These are phyloP conservation scores for Mycena olivaceomarginata DNA, from an alignment of 768 basidiomycete genomes.

Conservation along the genomic window DNA sequence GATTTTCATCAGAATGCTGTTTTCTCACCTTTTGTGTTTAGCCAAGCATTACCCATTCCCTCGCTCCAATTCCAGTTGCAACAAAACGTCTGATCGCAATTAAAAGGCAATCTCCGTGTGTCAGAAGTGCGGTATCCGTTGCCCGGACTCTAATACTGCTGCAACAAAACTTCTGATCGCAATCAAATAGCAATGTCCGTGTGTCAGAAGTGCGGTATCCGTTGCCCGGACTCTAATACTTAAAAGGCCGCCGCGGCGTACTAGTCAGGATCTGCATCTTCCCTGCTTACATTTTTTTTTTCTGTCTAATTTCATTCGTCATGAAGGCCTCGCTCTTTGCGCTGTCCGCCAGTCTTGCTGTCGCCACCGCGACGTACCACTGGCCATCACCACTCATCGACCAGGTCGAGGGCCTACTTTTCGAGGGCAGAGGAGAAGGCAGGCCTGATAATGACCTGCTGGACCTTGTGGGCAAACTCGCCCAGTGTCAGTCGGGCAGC, in stretches of 20 bases:
- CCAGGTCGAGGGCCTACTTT: slow-evolving; percentile 37
- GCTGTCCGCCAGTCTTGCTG: slow-evolving; percentile 21
- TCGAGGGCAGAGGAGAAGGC: slow-evolving; percentile 32
- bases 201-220: slow-evolving; percentile 31
- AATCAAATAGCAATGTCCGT: slow-evolving; percentile 18
- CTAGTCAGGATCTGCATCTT: slow-evolving; percentile 25
- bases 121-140: slow-evolving; percentile 32
- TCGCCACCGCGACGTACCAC: slow-evolving; percentile 35
- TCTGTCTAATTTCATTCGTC: slow-evolving; percentile 20
- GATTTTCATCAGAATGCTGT: slow-evolving; percentile 24
- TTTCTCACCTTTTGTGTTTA: slow-evolving; percentile 16
- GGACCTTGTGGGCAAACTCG: slow-evolving; percentile 32
- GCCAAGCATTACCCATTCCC: slow-evolving; percentile 15
- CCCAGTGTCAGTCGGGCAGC: slow-evolving; percentile 26
- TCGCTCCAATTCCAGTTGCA: slow-evolving; percentile 21
- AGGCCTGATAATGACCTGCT: slow-evolving; percentile 23
- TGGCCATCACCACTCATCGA: slow-evolving; percentile 39
- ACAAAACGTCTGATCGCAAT: slow-evolving; percentile 27
- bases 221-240: slow-evolving; percentile 26
- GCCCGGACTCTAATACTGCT: slow-evolving; percentile 22
- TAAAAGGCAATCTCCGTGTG: slow-evolving; percentile 12
- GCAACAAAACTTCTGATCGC: slow-evolving; percentile 23
- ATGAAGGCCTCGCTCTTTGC: slow-evolving; percentile 32
- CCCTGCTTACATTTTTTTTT: slow-evolving; percentile 18
- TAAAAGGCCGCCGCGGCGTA: background rate